Evolutionary conservation across 768 basidiomycete species (phyloP), one percentile per base, ranked within the genome.

Genomic region (Lentinula boryana): DNA sequence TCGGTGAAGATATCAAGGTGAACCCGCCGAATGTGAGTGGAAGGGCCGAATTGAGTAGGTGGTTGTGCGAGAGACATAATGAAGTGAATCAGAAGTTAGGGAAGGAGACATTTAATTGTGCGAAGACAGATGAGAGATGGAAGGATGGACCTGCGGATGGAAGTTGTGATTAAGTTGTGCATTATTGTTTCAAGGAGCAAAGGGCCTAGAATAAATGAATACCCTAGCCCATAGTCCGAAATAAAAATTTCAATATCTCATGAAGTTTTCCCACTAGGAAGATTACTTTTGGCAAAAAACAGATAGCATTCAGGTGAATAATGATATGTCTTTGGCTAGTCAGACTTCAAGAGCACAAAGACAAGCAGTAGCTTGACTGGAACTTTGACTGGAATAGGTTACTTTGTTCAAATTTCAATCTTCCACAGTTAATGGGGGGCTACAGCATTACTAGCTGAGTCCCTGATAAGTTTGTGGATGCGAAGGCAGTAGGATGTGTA

Each of bases 11-110:
- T 67, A 81, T 96, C 58, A 77, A 77, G 65, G 68, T 63, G 13
- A 72, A 84, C 66, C 88, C 91, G 32, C 93, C 93, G 2, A 88
- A 94, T 67, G 91, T 96, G 18, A 87, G 84, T 63, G 82, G 85
- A 50, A 78, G 91, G 60, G 75, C 74, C 2, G 81, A 76, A 56
- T 73, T 98, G 67, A 90, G 88, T 67, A 76, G 77, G 66, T 98
- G 95, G 95, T 78, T 98, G 63, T 98, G 96, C 69, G 83, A 89
- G 73, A 78, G 90, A 67, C 96, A 98, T 71, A 98, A 98, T 68
- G 89, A 89, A 68, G 95, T 98, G 60, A 98, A 96, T 68, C 79
- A 80, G 70, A 84, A 86, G 72, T 75, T 98, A 36, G 93, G 94
- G 44, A 98, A 97, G 80, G 78, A 79, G 61, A 71, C 48, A 57